Conservation (phyloP, 352 stramenopile genomes). For the Phytophthora ohioensis region DNA sequence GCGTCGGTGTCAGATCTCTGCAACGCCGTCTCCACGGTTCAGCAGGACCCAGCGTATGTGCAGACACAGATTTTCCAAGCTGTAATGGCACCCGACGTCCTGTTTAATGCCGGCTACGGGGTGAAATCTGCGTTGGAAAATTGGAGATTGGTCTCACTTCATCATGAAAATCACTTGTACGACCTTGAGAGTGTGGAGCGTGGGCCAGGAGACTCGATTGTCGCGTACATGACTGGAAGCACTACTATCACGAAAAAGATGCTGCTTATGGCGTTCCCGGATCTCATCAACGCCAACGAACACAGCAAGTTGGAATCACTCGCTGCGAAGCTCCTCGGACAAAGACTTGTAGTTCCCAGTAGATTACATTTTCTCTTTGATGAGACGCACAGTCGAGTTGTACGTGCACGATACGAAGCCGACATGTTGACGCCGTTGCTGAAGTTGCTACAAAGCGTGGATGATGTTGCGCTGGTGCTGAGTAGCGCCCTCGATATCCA, state of each 20-base stretch:
- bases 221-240: slow-evolving; percentile 2
- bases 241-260: slow-evolving; percentile 7
- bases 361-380: slow-evolving; percentile 5
- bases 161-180: slow-evolving; percentile 1
- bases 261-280: slow-evolving; percentile 6
- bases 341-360: slow-evolving; percentile 5
- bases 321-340: slow-evolving; percentile 1
- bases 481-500: slow-evolving; percentile 8
- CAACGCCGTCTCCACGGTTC: not conserved
- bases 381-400: not conserved
- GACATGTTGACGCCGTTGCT: slow-evolving; percentile 23
- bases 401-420: slow-evolving; percentile 5
- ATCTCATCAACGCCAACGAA: not conserved
- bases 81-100: not conserved
- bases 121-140: slow-evolving; percentile 10
- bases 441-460: slow-evolving; percentile 10
- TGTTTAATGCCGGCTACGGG: not conserved
- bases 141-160: slow-evolving; percentile 9
- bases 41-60: not conserved
- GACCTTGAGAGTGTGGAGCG: slow-evolving; percentile 5
- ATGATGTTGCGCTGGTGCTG: slow-evolving; percentile 5
- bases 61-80: slow-evolving; percentile 10
- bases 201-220: not conserved
- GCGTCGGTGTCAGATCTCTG: not conserved
- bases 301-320: not conserved